Conservation (phyloP, 352 stramenopile species). For the Globisporangium irregulare region DNA sequence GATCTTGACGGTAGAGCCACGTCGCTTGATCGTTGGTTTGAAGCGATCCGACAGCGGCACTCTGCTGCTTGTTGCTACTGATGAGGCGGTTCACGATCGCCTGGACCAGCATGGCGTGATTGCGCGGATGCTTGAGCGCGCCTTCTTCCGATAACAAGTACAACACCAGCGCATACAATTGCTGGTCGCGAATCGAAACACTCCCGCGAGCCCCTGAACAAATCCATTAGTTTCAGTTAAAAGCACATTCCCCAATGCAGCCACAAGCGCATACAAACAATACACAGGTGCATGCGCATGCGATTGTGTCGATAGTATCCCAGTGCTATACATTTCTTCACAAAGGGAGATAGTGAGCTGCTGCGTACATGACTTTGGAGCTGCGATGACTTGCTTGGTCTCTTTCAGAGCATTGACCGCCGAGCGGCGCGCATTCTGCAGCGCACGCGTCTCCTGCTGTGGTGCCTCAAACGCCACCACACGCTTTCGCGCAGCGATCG, state of each 20-base stretch:
- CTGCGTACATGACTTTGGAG: background rate
- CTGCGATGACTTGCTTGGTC: background rate
- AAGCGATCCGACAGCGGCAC: background rate
- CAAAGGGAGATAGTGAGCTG: background rate
- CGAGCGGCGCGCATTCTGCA: background rate
- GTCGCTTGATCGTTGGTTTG: background rate
- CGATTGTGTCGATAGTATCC: no score
- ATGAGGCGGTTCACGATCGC: background rate
- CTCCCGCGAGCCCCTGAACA: constrained; percentile 1
- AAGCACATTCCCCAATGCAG: background rate
- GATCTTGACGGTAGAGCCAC: constrained; percentile 18
- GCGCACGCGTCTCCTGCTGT: background rate
- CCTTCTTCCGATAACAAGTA: constrained; percentile 11
- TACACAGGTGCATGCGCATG: background rate
- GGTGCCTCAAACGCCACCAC: constrained; percentile 14
- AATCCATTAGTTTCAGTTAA: background rate
- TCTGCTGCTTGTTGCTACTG: background rate
- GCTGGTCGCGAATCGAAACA: constrained; percentile 12
- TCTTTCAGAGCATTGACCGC: background rate
- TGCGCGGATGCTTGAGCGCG: background rate
- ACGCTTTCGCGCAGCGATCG: constrained; percentile 1
- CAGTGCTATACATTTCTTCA: background rate
- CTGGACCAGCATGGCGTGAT: constrained; percentile 5
- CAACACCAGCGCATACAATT: constrained; percentile 1
- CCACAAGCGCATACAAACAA: background rate